Percentiles rank a stretch among this genome's conserved stretches.
phyloP scores from a whole-genome alignment of 495 filamentous ascomycete species.

The Annulohypoxylon bovei region DNA sequence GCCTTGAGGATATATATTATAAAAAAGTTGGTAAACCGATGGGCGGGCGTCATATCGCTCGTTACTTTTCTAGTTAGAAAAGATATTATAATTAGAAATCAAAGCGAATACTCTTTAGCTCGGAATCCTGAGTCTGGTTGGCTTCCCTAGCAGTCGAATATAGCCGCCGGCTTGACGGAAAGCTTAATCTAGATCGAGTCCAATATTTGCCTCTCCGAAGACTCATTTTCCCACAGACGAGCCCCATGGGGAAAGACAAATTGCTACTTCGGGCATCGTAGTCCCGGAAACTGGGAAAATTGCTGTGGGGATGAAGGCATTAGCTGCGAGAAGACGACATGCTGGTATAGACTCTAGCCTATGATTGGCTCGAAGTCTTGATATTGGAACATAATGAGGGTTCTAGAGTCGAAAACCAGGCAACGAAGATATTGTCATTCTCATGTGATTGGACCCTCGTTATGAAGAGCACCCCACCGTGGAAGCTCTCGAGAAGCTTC shows the following conservation, averaged over 20 bases:
- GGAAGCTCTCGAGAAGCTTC: conserved; percentile 16
- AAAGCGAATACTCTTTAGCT: background rate
- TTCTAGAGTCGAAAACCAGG: conserved; percentile 11
- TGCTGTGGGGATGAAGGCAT: background rate
- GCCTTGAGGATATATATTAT: background rate
- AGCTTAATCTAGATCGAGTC: conserved; percentile 2
- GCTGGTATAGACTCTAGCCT: background rate
- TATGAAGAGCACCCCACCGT: conserved; percentile 22
- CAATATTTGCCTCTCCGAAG: background rate
- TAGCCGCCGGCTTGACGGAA: conserved; percentile 41
- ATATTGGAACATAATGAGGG: conserved; percentile 17
- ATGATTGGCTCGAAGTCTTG: conserved; percentile 12
- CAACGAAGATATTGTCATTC: background rate
- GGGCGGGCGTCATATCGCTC: background rate
- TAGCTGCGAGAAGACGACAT: background rate
- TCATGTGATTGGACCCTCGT: conserved; percentile 9
- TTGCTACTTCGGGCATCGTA: conserved; percentile 19
- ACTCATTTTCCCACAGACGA: conserved; percentile 9
- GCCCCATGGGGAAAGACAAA: conserved; percentile 26
- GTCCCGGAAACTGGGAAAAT: conserved; percentile 14
- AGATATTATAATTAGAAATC: background rate
- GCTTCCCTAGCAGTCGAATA: conserved; percentile 16
- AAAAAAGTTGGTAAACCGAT: background rate
- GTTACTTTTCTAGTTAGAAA: background rate
- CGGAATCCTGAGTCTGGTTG: background rate